phyloP scores from a whole-genome alignment of 345 rosid species.

The Lepidium didymum region DNA sequence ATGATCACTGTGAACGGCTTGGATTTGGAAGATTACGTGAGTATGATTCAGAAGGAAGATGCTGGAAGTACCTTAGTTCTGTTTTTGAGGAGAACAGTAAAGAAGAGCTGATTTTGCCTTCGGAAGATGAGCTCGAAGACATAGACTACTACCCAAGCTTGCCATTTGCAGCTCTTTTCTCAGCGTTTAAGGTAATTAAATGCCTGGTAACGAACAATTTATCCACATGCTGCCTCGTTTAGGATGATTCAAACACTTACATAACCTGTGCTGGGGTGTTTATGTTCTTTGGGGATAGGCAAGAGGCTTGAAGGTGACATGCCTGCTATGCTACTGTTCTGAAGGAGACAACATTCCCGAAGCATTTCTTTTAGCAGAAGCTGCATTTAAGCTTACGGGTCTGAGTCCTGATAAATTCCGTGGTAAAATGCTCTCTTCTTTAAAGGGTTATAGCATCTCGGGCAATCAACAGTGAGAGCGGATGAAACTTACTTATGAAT shows the following conservation, averaged over 20 bases:
- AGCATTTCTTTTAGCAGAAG: slow-evolving; percentile 73
- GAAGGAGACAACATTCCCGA: slow-evolving; percentile 91
- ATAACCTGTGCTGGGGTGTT: neutral
- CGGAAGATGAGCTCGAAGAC: slow-evolving; percentile 84
- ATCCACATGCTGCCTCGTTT: neutral
- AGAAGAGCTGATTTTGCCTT: slow-evolving; percentile 33
- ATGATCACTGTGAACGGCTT: slow-evolving; percentile 60
- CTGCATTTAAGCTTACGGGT: slow-evolving; percentile 47
- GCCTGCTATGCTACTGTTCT: slow-evolving; percentile 85
- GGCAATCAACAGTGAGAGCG: neutral
- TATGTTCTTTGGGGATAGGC: slow-evolving; percentile 44
- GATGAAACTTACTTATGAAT: neutral
- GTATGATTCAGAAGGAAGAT: slow-evolving; percentile 62
- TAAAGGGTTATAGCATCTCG: neutral
- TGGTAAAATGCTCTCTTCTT: slow-evolving; percentile 34
- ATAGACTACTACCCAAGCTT: slow-evolving; percentile 85
- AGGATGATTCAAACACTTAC: neutral
- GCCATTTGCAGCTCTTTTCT: slow-evolving; percentile 91
- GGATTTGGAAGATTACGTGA: slow-evolving; percentile 74
- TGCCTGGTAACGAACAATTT: neutral
- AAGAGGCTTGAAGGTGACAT: slow-evolving; percentile 71
- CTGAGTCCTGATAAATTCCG: slow-evolving; percentile 34
- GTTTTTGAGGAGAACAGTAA: slow-evolving; percentile 45
- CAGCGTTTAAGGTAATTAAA: slow-evolving; percentile 63
- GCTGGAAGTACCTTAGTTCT: slow-evolving; percentile 71